These are phyloP conservation scores for Xylaria polymorpha DNA, from an alignment of 2,329 filamentous ascomycete species.

Conservation along the genomic window DNA sequence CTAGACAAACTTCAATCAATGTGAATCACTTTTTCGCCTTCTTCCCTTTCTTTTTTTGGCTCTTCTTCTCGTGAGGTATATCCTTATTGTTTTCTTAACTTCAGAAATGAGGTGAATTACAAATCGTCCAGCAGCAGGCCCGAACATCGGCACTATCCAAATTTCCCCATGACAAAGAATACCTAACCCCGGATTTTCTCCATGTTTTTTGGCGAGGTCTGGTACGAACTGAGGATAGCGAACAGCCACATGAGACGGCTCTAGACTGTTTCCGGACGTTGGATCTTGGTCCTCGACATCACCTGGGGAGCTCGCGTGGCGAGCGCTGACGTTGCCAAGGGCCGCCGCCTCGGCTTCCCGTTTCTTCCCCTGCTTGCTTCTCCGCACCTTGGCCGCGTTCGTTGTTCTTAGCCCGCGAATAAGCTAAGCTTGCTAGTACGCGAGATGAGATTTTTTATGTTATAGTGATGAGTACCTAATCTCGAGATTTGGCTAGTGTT, in stretches of 20 bases:
- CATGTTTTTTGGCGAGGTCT: constrained; percentile 10
- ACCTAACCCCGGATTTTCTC: constrained; percentile 23
- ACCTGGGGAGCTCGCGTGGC: constrained; percentile 2
- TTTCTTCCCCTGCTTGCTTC: not conserved
- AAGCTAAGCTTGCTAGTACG: not conserved
- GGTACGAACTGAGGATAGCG: not conserved
- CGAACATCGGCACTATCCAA: constrained; percentile 2
- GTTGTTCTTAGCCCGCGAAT: not conserved
- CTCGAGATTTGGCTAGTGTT: not conserved
- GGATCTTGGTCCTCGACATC: not conserved
- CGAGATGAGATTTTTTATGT: not conserved
- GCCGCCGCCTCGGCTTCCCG: constrained; percentile 20
- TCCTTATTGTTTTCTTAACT: not conserved
- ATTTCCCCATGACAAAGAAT: not conserved
- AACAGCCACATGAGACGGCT: not conserved
- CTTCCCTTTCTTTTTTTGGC: not conserved
- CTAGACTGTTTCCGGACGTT: constrained; percentile 5
- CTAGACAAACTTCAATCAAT: not conserved
- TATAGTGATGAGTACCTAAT: not conserved
- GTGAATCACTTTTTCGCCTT: not conserved
- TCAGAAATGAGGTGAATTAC: not conserved
- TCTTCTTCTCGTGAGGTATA: not conserved
- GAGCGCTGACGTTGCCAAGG: constrained; percentile 10
- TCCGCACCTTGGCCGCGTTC: constrained; percentile 5
- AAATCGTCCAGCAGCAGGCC: not conserved